Base-by-base conservation (phyloP, 106 monocot genomes). In the Phalaenopsis equestris region DNA sequence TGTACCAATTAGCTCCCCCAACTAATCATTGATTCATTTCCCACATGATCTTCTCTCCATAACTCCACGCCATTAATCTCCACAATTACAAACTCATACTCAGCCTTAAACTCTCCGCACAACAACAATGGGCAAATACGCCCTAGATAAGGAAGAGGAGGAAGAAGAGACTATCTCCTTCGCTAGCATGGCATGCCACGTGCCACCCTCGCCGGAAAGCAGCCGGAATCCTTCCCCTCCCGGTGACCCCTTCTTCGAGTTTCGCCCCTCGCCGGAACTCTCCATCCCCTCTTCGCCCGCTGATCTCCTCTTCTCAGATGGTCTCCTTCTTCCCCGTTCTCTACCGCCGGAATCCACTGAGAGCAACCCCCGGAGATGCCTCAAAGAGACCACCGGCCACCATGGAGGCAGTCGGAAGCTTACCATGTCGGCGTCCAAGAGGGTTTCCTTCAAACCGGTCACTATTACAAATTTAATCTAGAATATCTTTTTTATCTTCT, bases 131-230 rank as follows among this genome's bases (percentile, higher is more conserved):
- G 74, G 43, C 42, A 74, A 74, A 43, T n/a, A 45, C 43, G 43
- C 1, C 74, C 5, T n/a, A 30, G 30, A 30, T 30, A 30, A 30
- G 74, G 74, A 74, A 12, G 11, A 42, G 43, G 42, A 74, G 17
- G 74, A 74, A 2, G 74, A 74, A n/a, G 74, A 74, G 43, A 18
- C 74, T 5, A 39, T 74, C 18, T 74, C 74, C 45, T 74, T 74
- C 74, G 74, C 43, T 43, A 19, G 4, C 43, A 43, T 74, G 74
- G 43, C 43, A 17, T n/a, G 74, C 43, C 43, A 43, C 43, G 74
- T 45, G 19, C 19, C 74, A 6, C 74, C 8, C 43, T 74, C 74
- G 74, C 43, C 74, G 42, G 74, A 74, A 43, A 17, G 5, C 42
- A 45, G 74, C 6, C 74, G 43, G 18, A 21, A 42, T 16, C 74